Conservation (phyloP, 2,329 filamentous ascomycete genomes). For the Aureobasidium namibiae region DNA sequence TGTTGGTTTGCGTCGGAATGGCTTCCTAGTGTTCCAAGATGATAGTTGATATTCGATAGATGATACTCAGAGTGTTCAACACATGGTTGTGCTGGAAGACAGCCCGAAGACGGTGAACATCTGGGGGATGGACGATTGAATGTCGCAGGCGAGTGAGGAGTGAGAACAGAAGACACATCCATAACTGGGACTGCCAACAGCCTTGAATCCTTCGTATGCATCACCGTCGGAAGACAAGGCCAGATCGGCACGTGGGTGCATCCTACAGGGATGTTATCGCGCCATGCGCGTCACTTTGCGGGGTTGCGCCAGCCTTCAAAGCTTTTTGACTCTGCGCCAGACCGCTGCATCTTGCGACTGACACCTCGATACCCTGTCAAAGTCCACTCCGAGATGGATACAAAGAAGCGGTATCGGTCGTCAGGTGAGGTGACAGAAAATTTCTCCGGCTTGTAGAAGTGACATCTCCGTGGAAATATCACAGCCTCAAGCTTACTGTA, state of each 20-base stretch:
- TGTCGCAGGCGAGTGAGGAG: not conserved
- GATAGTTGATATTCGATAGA: not conserved
- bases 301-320: not conserved
- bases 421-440: not conserved
- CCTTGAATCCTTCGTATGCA: conserved; percentile 4
- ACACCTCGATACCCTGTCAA: not conserved
- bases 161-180: not conserved
- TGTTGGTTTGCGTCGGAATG: not conserved
- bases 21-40: not conserved
- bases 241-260: not conserved
- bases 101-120: not conserved
- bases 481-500: not conserved
- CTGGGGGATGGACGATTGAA: too few species aligned
- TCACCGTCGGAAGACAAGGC: not conserved
- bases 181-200: not conserved
- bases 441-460: not conserved
- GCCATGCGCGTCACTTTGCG: conserved; percentile 9
- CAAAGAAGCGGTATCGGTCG: not conserved
- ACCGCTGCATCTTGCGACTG: not conserved
- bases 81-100: not conserved
- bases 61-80: not conserved
- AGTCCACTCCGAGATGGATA: not conserved
- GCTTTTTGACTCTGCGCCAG: not conserved
- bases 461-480: not conserved
- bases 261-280: not conserved